These are phyloP conservation scores for Penicillium angulare DNA, from an alignment of 495 filamentous ascomycete species.

Conservation along the genomic window DNA sequence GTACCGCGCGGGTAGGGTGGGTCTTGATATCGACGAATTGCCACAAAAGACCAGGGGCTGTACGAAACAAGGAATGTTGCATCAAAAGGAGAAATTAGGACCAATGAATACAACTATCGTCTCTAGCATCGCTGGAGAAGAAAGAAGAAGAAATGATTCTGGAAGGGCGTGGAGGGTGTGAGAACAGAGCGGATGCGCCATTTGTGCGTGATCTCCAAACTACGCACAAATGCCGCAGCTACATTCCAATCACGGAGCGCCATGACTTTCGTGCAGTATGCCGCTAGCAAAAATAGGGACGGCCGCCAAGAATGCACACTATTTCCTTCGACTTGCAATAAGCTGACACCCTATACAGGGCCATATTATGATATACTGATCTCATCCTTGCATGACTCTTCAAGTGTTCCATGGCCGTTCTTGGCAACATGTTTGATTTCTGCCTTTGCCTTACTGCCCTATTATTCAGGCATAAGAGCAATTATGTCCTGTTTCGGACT, in stretches of 20 bases:
- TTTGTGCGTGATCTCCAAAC: slow-evolving; percentile 39
- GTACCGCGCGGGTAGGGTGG: slow-evolving; percentile 7
- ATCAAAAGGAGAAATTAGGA: slow-evolving; percentile 7
- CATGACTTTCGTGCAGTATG: slow-evolving; percentile 17
- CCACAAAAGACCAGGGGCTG: slow-evolving; percentile 2
- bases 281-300: not conserved
- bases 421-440: too few species aligned
- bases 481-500: not conserved
- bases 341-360: too few species aligned
- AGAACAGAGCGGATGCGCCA: slow-evolving; percentile 26
- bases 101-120: slow-evolving; percentile 4
- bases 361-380: too few species aligned
- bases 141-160: slow-evolving; percentile 19
- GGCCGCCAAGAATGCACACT: slow-evolving; percentile 5
- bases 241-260: slow-evolving; percentile 24
- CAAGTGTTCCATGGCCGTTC: too few species aligned
- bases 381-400: not conserved
- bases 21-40: slow-evolving; percentile 7
- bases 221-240: slow-evolving; percentile 44
- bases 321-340: too few species aligned
- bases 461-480: not conserved
- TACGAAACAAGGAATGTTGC: slow-evolving; percentile 4
- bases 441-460: too few species aligned
- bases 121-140: slow-evolving; percentile 2
- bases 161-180: slow-evolving; percentile 9